Percentiles rank a stretch among this genome's conserved stretches.
Conservation (phyloP, 2,329 filamentous ascomycete species). For the Trichophyton rubrum region DNA sequence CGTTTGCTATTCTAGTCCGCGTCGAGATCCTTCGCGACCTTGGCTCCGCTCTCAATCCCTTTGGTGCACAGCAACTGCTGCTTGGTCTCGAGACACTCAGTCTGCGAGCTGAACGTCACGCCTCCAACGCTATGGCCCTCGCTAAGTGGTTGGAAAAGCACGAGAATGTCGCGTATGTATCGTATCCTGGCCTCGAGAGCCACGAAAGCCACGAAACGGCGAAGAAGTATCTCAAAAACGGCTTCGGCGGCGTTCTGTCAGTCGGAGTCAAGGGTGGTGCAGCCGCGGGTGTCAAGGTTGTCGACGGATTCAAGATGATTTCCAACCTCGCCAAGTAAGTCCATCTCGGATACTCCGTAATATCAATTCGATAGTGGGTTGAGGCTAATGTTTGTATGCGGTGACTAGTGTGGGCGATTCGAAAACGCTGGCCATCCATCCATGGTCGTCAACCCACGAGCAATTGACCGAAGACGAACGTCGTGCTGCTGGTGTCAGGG, state of each 20-base stretch:
- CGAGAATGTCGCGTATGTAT: conserved; percentile 80
- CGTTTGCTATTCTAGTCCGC: conserved; percentile 72
- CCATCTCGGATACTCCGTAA: not conserved
- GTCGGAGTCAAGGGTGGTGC: conserved; percentile 88
- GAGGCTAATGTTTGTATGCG: not conserved
- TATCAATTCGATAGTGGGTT: not conserved
- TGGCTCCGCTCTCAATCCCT: conserved; percentile 71
- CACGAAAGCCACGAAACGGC: conserved; percentile 69
- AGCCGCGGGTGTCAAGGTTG: conserved; percentile 70
- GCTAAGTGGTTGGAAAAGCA: conserved; percentile 75
- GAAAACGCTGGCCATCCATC: conserved; percentile 90
- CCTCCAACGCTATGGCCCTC: conserved; percentile 65
- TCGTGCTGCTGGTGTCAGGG: conserved; percentile 63
- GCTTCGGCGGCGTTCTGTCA: conserved; percentile 80
- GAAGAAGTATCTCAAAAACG: conserved; percentile 73
- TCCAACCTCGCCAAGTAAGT: conserved; percentile 78
- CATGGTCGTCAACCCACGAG: conserved; percentile 90
- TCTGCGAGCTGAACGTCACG: conserved; percentile 74
- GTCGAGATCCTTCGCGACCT: conserved; percentile 86
- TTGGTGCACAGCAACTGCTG: conserved; percentile 82
- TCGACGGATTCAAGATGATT: conserved; percentile 89
- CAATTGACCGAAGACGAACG: conserved; percentile 78
- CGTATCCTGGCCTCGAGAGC: conserved; percentile 75
- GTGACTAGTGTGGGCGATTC: conserved; percentile 62
- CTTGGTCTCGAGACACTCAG: conserved; percentile 83